Conservation (phyloP, 2,329 filamentous ascomycete genomes). For the Aspergillus versicolor region DNA sequence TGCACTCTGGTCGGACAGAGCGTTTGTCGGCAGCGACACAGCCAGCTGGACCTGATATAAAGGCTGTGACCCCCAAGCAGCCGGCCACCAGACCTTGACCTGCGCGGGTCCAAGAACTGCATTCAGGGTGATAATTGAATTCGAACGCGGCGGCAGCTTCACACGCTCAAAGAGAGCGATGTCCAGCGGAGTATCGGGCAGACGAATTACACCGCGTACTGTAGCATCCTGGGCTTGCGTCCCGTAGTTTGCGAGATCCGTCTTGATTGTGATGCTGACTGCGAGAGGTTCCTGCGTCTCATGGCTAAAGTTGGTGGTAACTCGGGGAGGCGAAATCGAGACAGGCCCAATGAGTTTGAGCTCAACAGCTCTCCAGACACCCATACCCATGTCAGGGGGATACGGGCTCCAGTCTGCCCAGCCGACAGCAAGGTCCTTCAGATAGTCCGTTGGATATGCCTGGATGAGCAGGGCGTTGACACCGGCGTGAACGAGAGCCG, state of each 20-base stretch:
- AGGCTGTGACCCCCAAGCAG: conserved; percentile 58
- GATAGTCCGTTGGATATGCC: conserved; percentile 59
- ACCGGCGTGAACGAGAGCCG: conserved; percentile 37
- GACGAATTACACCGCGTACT: conserved; percentile 24
- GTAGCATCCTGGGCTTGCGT: conserved; percentile 17
- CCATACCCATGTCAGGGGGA: conserved; percentile 62
- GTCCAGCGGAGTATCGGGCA: conserved; percentile 12
- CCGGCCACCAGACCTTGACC: conserved; percentile 62
- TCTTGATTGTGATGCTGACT: conserved; percentile 37
- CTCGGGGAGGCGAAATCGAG: conserved; percentile 44
- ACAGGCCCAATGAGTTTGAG: conserved; percentile 57
- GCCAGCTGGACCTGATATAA: conserved; percentile 46
- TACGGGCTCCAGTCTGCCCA: conserved; percentile 65
- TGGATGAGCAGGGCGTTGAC: conserved; percentile 55
- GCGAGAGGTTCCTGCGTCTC: conserved; percentile 26
- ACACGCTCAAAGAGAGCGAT: conserved; percentile 32
- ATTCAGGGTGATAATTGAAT: conserved; percentile 41
- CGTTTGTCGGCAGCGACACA: conserved; percentile 20
- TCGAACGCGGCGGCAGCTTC: conserved; percentile 39
- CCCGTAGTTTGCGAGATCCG: conserved; percentile 36
- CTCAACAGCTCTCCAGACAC: conserved; percentile 61
- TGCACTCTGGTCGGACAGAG: conserved; percentile 35
- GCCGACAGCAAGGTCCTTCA: conserved; percentile 58
- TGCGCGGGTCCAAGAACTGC: conserved; percentile 44
- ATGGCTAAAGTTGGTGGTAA: conserved; percentile 39